Percentiles rank a stretch among this genome's conserved stretches.
Evolutionary conservation across 2,329 filamentous ascomycete species (phyloP).

Genomic region (Nemania sp.): DNA sequence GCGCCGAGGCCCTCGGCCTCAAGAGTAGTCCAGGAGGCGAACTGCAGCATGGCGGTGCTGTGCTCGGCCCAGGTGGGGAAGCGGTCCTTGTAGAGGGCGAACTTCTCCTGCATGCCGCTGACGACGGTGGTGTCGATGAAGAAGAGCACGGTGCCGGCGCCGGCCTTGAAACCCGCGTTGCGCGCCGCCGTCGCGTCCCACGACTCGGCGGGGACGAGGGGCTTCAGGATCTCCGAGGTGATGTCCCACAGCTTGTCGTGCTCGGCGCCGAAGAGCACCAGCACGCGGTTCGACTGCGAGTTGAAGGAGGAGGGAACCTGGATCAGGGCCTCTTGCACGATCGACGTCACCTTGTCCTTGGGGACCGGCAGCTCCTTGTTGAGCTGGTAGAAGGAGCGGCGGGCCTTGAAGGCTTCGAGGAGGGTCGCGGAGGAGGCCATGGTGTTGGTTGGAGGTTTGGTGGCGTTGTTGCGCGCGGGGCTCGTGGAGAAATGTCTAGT

Average conservation of each 20-base stretch:
- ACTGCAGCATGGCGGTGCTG: conserved; percentile 85
- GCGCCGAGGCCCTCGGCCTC: conserved; percentile 86
- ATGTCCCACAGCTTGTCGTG: conserved; percentile 92
- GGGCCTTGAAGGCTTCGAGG: conserved; percentile 73
- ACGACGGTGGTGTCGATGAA: conserved; percentile 81
- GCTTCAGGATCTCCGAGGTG: conserved; percentile 71
- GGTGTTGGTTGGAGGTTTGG: conserved; percentile 47
- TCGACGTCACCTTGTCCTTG: conserved; percentile 70
- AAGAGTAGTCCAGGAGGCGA: conserved; percentile 82
- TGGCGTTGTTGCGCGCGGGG: conserved; percentile 29
- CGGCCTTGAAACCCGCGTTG: conserved; percentile 71
- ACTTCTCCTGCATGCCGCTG: conserved; percentile 74
- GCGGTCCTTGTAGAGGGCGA: conserved; percentile 79
- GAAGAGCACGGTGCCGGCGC: conserved; percentile 87
- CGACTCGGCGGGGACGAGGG: conserved; percentile 72
- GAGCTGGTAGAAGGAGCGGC: conserved; percentile 77
- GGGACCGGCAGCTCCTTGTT: conserved; percentile 72
- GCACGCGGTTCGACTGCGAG: conserved; percentile 82
- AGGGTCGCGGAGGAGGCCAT: conserved; percentile 61
- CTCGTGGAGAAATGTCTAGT: conserved; percentile 45
- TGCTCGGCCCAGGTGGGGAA: conserved; percentile 84
- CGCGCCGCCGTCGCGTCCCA: conserved; percentile 65
- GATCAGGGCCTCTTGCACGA: conserved; percentile 72
- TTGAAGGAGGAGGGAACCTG: conserved; percentile 88
- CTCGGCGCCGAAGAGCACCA: conserved; percentile 83